A percentile compares a stretch with the other conserved stretches of the same genome.
Evolutionary conservation across 2,329 filamentous ascomycete species (phyloP).

Genomic region (Phaeophleospora eucalypticola): DNA sequence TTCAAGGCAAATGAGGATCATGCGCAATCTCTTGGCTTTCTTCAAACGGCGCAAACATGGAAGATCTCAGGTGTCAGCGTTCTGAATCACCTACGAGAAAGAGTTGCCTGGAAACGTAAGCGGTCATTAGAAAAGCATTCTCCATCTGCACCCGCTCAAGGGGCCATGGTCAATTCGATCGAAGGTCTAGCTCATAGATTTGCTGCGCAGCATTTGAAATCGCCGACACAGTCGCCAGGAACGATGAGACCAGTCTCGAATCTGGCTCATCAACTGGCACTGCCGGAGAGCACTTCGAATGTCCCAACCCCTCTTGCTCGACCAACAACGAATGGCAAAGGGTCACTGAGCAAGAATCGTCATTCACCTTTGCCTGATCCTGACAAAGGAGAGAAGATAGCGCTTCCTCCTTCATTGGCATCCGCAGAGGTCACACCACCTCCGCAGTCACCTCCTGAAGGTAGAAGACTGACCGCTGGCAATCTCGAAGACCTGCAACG

Average conservation of each 20-base stretch:
- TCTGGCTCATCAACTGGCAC: conserved; percentile 21
- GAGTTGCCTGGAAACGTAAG: conserved; percentile 16
- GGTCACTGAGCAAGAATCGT: conserved; percentile 1
- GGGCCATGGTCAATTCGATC: conserved; percentile 11
- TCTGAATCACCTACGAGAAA: conserved; percentile 44
- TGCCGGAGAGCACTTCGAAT: conserved; percentile 47
- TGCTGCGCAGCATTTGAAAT: conserved; percentile 18
- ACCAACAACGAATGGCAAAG: conserved; percentile 28
- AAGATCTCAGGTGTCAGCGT: conserved; percentile 51
- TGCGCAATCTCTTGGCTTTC: conserved; percentile 34
- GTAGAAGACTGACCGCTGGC: conserved; percentile 18
- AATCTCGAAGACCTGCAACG: conserved; percentile 24
- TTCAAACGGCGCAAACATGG: conserved; percentile 56
- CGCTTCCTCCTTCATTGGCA: conserved; percentile 26
- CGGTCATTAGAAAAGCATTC: conserved; percentile 5
- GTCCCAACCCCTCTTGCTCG: conserved; percentile 51
- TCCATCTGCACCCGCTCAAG: conserved; percentile 3
- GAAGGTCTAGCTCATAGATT: conserved; percentile 15
- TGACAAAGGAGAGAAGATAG: conserved; percentile 22
- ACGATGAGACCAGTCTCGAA: conserved; percentile 20
- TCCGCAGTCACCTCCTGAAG: background rate
- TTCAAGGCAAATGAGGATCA: conserved; percentile 15
- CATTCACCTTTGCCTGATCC: conserved; percentile 33
- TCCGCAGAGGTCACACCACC: conserved; percentile 7
- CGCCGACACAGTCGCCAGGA: conserved; percentile 7